These are phyloP conservation scores for Leishmania braziliensis DNA, from an alignment of 208 protist species.

Conservation along the genomic window DNA sequence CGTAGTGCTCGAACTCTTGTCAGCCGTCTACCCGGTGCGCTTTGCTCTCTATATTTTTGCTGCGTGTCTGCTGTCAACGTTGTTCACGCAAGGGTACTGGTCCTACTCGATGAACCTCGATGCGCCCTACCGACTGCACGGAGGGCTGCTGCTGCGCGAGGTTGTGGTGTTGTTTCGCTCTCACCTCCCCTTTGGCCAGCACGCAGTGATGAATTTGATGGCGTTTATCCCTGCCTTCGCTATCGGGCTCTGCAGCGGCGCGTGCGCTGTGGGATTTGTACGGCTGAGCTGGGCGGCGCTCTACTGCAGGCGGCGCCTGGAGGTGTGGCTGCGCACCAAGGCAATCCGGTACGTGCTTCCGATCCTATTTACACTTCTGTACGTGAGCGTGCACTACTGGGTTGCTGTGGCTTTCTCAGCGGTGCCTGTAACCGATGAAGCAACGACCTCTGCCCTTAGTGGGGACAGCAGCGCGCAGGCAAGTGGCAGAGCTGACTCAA, in stretches of 20 bases:
- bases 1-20: constrained; percentile 56
- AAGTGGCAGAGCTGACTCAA: not conserved
- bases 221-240: constrained; percentile 44
- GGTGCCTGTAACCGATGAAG: not conserved
- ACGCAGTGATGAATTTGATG: constrained; percentile 51
- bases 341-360: constrained; percentile 40
- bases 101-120: constrained; percentile 50
- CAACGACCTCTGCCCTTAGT: no score
- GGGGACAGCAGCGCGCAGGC: not conserved
- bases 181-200: constrained; percentile 39
- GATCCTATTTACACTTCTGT: constrained; percentile 47
- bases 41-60: constrained; percentile 69
- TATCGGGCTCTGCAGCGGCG: constrained; percentile 43
- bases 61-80: constrained; percentile 48
- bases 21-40: constrained; percentile 50
- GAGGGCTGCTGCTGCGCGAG: constrained; percentile 38
- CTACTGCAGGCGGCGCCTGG: constrained; percentile 40
- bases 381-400: constrained; percentile 45
- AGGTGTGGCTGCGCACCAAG: constrained; percentile 39
- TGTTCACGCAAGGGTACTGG: constrained; percentile 53
- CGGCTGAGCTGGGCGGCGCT: constrained; percentile 46
- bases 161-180: constrained; percentile 41
- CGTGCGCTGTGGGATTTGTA: constrained; percentile 42
- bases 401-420: constrained; percentile 31
- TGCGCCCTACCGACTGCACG: constrained; percentile 28